These are phyloP conservation scores for Podila epicladia DNA, from an alignment of 192 early-diverging fungal genomes.

Conservation along the genomic window DNA sequence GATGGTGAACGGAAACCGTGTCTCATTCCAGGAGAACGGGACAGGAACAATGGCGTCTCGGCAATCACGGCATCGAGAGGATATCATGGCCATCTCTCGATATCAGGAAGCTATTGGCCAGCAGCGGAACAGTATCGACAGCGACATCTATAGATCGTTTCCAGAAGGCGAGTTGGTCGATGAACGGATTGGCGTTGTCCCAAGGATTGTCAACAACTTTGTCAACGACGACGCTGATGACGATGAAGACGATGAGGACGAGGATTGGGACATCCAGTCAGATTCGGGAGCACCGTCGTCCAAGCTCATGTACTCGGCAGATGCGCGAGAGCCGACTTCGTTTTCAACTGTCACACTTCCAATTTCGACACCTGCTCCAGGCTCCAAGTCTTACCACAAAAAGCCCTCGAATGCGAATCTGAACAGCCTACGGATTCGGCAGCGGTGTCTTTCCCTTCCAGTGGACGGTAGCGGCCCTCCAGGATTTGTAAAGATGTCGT, in stretches of 20 bases:
- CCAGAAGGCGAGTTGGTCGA: neutral
- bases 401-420: conserved; percentile 28
- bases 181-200: no score
- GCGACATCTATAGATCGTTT: neutral
- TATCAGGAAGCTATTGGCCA: conserved; percentile 27
- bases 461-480: neutral
- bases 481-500: conserved; percentile 20
- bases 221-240: conserved; percentile 2
- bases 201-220: no score
- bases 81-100: conserved; percentile 32
- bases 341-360: conserved; percentile 25
- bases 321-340: conserved; percentile 14
- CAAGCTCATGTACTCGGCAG: conserved; percentile 42
- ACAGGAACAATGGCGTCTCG: neutral
- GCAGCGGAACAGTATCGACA: neutral
- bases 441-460: conserved; percentile 21
- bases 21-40: conserved; percentile 19
- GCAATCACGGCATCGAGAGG: conserved; percentile 18
- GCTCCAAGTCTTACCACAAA: conserved; percentile 11
- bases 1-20: neutral
- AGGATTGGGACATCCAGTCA: conserved; percentile 46
- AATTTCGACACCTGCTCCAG: neutral
- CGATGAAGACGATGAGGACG: conserved; percentile 51
- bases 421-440: conserved; percentile 20
- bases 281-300: conserved; percentile 31